A percentile compares a stretch with the other conserved stretches of the same genome.
phyloP scores from a whole-genome alignment of 371 early-diverging fungal genomes.

The Actinomortierella wolfii region DNA sequence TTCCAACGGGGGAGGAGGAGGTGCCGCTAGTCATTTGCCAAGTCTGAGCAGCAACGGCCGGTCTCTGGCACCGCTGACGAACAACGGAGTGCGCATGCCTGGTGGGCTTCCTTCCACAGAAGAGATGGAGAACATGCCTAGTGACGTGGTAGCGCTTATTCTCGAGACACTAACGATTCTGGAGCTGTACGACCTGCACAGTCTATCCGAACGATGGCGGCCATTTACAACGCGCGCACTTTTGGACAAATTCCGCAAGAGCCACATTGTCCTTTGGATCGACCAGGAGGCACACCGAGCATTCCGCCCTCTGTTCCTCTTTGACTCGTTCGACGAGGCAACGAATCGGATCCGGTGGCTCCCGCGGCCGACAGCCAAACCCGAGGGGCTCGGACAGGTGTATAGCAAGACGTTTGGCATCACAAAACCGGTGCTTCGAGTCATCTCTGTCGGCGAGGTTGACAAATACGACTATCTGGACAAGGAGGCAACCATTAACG shows the following conservation, averaged over 20 bases:
- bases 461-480: slow-evolving; percentile 44
- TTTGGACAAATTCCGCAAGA: slow-evolving; percentile 38
- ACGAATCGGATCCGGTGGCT: slow-evolving; percentile 42
- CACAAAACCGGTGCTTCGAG: slow-evolving; percentile 31
- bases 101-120: slow-evolving; percentile 31
- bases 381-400: slow-evolving; percentile 32
- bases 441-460: slow-evolving; percentile 42
- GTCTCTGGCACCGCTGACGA: neutral
- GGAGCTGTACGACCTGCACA: slow-evolving; percentile 33
- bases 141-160: slow-evolving; percentile 36
- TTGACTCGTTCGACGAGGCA: slow-evolving; percentile 46
- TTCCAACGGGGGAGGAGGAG: slow-evolving; percentile 1
- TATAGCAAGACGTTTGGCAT: slow-evolving; percentile 48
- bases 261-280: slow-evolving; percentile 36
- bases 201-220: slow-evolving; percentile 42
- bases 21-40: slow-evolving; percentile 2
- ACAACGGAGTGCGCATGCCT: slow-evolving; percentile 16
- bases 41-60: neutral
- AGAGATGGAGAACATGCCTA: slow-evolving; percentile 45
- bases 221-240: slow-evolving; percentile 33
- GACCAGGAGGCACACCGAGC: slow-evolving; percentile 43
- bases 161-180: slow-evolving; percentile 41
- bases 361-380: slow-evolving; percentile 20
- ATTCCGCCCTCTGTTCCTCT: slow-evolving; percentile 37
- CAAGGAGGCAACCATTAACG: slow-evolving; percentile 39